Evolutionary conservation across 139 green algal species (phyloP).

Genomic region (Astrephomene gubernaculifera): DNA sequence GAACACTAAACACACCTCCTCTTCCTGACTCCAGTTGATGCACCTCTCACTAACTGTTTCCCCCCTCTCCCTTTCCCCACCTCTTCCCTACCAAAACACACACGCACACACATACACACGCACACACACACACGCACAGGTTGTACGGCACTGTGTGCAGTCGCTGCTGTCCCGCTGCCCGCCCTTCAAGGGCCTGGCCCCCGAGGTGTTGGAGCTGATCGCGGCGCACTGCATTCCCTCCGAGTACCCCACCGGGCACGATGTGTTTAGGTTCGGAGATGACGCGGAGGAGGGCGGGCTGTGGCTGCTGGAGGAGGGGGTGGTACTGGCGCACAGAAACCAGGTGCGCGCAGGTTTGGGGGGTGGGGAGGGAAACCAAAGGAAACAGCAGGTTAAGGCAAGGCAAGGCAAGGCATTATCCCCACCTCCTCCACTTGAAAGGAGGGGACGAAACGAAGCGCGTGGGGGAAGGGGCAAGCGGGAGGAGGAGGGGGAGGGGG

Average conservation of each 20-base stretch:
- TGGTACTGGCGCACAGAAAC: background rate
- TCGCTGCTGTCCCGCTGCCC: background rate
- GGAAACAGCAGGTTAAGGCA: too few relatives aligned
- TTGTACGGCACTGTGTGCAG: background rate
- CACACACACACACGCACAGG: too few relatives aligned
- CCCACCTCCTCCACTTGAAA: too few relatives aligned
- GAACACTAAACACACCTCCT: too few relatives aligned
- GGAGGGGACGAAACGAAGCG: too few relatives aligned
- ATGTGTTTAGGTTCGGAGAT: conserved; percentile 22
- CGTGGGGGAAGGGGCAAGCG: too few relatives aligned
- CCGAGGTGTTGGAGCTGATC: conserved; percentile 24
- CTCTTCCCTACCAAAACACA: too few relatives aligned
- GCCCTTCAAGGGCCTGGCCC: background rate
- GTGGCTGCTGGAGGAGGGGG: conserved; percentile 30
- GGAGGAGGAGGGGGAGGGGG: too few relatives aligned
- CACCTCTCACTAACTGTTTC: too few relatives aligned
- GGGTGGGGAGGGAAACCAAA: background rate
- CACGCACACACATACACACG: too few relatives aligned
- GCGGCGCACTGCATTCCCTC: background rate
- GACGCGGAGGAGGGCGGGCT: conserved; percentile 21
- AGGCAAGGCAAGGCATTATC: too few relatives aligned
- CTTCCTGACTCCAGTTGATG: too few relatives aligned
- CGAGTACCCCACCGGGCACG: conserved; percentile 29
- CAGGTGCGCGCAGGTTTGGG: background rate
- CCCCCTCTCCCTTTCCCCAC: background rate